Evolutionary conservation across 768 basidiomycete species (phyloP), one percentile per base, ranked within the genome.

Genomic region (Auricularia sp.): DNA sequence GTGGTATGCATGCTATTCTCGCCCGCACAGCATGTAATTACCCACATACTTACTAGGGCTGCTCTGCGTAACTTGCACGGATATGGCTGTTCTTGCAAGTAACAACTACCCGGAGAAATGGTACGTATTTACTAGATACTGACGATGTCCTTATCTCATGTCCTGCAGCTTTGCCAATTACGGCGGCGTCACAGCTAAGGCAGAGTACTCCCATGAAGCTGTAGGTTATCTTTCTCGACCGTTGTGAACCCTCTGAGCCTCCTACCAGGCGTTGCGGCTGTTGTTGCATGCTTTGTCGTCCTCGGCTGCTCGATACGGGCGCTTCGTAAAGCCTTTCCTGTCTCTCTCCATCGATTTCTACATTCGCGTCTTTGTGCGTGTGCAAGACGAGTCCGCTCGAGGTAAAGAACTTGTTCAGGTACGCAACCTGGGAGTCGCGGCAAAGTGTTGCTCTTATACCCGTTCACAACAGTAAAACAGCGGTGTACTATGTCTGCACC

Each of bases 311-410:
- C 83, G 94, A 71, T 98, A 98, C 71, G 96, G 97, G 3, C 86
- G 94, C 47, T 90, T 88, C 71, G 92, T 99, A 67, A 83, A 89
- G 68, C 97, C 97, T 10, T 77, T 97, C 6, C 75, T 97, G 3
- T 94, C 90, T 0, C 79, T 99, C 37, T 96, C 93, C 16, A 96
- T 99, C 71, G 97, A 99, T 71, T 99, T 98, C 74, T 99, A 99
- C 73, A 87, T 97, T 33, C 88, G 97, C 3, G 71, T 98, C 21
- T 99, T 98, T 71, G 84, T 98, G 16, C 85, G 89, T 10, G 78
- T 99, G 3, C 79, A 83, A 63, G n/a, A 81, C 87, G 0, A 80
- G 86, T 3, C 88, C 94, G 0, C 74, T 87, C 34, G 87, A 94
- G 73, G 94, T 95, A 54, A 99, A 99, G 75, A 86, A 85, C 67